Base-by-base conservation (phyloP, 2,329 filamentous ascomycete species). In the Fusarium humuli region DNA sequence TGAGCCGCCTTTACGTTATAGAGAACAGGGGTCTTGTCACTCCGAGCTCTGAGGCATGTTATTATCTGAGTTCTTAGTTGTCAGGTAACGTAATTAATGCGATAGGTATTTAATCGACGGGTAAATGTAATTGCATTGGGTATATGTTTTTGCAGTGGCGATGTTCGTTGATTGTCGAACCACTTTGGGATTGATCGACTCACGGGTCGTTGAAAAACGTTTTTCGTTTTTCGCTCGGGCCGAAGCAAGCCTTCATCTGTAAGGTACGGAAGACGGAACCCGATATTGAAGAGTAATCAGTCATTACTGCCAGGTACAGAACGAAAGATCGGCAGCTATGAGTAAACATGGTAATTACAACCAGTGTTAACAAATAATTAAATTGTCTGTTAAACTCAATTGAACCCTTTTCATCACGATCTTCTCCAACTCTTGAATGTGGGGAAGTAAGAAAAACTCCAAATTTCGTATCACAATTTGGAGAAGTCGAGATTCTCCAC, bases 1-100 rank as follows among this genome's bases (percentile, higher is more conserved):
- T 22, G 61, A 50, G 61, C 59, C 61, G 61, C 61, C 29, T 65
- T 60, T 65, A 65, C 62, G 62, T 65, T 65, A 65, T 64, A 41
- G 45, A 52, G 40, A 65, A 42, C 62, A 60, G 4, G 62, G 62
- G 30, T 65, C 1, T 59, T 37, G 9, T 29, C 7, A n/a, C 7
- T 57, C 37, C 18, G 7, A 30, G 5, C 4, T 22, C 5, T 37
- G 25, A n/a, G 34, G 34, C 34, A n/a, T 37, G 7, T 12, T 37
- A 37, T 37, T 37, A 37, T 7, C 22, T 14, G 27, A 18, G 23
- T 25, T 52, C 23, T 65, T 65, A 65, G 61, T 42, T 34, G 23
- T 46, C 18, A 5, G 14, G 32, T 47, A 52, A 65, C 61, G 62
- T 65, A 60, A 65, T 65, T 53, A 5, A 53, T 13, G 6, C 5